These are phyloP conservation scores for Penicillium expansum DNA, from an alignment of 2,329 filamentous ascomycete genomes.

Conservation along the genomic window DNA sequence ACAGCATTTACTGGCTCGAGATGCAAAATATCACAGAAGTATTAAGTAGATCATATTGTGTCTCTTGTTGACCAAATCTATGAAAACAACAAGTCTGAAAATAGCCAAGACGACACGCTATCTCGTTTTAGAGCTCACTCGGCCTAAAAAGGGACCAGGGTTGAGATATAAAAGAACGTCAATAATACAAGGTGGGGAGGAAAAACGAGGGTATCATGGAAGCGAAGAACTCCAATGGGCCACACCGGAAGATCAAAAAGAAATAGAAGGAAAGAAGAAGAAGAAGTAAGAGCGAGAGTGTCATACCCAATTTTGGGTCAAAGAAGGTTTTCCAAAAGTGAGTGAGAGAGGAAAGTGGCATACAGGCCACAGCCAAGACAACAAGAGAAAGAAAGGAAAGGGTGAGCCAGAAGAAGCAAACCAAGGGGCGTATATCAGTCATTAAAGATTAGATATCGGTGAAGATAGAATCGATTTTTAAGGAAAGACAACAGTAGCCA, in stretches of 20 bases:
- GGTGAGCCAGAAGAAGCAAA: slow-evolving; percentile 2
- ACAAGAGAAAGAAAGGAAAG: not conserved
- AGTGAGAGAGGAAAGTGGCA: not conserved
- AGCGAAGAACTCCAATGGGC: slow-evolving; percentile 7
- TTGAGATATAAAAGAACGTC: not conserved
- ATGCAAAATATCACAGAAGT: not conserved
- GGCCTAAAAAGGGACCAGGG: not conserved
- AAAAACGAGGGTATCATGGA: slow-evolving; percentile 12
- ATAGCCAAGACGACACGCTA: not conserved
- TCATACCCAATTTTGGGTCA: not conserved
- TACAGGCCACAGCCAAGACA: not conserved
- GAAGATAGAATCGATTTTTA: slow-evolving; percentile 6
- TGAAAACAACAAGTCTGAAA: not conserved
- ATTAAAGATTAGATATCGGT: slow-evolving; percentile 27
- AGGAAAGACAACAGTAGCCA: not conserved
- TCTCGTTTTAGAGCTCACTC: not conserved
- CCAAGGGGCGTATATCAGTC: slow-evolving; percentile 16
- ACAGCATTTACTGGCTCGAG: not conserved
- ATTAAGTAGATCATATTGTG: not conserved
- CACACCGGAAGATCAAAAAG: not conserved
- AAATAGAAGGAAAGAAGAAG: not conserved
- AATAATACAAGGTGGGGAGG: slow-evolving; percentile 3
- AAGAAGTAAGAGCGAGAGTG: not conserved
- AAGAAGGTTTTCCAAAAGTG: not conserved
- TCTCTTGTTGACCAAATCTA: not conserved